phyloP scores from a whole-genome alignment of 768 basidiomycete species.

The Porpolomopsis calyptriformis region DNA sequence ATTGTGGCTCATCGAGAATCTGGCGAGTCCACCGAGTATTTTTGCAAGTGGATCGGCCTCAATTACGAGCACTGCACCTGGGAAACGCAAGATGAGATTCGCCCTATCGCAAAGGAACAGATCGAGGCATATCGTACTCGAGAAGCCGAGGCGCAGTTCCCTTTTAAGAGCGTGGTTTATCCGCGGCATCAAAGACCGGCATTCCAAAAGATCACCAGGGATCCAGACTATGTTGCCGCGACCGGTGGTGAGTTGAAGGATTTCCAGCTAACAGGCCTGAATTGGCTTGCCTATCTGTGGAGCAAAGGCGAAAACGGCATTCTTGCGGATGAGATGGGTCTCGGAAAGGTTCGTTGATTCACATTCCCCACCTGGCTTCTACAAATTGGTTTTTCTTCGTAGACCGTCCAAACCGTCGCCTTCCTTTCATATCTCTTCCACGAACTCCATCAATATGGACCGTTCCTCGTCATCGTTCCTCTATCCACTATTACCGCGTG shows the following conservation, averaged over 20 bases:
- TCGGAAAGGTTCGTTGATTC: conserved; percentile 63
- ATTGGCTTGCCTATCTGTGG: conserved; percentile 99
- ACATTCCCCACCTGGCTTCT: conserved; percentile 9
- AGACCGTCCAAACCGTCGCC: conserved; percentile 94
- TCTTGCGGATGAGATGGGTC: conserved; percentile 98
- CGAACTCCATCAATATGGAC: conserved; percentile 84
- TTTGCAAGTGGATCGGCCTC: conserved; percentile 94
- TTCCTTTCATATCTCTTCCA: conserved; percentile 95
- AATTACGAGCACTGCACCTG: conserved; percentile 95
- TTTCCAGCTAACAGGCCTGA: conserved; percentile 95
- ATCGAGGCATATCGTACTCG: conserved; percentile 73
- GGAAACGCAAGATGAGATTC: conserved; percentile 78
- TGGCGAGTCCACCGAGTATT: conserved; percentile 63
- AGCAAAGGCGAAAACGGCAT: conserved; percentile 92
- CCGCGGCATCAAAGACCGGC: conserved; percentile 55
- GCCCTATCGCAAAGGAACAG: conserved; percentile 61
- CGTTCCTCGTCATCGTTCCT: conserved; percentile 95
- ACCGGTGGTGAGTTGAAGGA: conserved; percentile 90
- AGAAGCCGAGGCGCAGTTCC: conserved; percentile 70
- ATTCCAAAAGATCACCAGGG: conserved; percentile 76
- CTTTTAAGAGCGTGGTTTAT: conserved; percentile 72
- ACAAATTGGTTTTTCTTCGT: conserved; percentile 6
- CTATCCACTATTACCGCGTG: conserved; percentile 97
- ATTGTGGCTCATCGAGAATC: conserved; percentile 71
- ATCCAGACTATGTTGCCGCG: conserved; percentile 71